phyloP scores from a whole-genome alignment of 73 alveolate genomes.

The Symbiodinium natans region DNA sequence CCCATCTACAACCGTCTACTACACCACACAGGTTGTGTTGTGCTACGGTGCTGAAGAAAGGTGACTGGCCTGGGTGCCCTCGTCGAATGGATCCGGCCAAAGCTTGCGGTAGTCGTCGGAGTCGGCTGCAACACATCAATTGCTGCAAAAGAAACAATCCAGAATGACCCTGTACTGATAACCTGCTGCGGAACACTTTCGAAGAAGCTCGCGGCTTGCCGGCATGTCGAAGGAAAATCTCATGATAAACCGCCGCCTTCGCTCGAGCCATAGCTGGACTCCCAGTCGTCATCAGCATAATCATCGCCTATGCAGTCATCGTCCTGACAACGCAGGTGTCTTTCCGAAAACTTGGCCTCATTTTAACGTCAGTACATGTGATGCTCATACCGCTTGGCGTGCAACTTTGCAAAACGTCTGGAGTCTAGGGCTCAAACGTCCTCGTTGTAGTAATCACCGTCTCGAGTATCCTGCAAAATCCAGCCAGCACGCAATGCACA shows the following conservation, averaged over 20 bases:
- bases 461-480: not conserved
- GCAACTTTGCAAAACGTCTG: no score
- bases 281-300: slow-evolving; percentile 12
- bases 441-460: not conserved
- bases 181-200: not conserved
- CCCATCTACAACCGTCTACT: no score
- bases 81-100: slow-evolving; percentile 28
- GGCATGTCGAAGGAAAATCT: not conserved
- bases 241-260: not conserved
- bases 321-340: not conserved
- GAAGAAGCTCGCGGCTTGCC: not conserved
- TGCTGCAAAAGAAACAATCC: not conserved
- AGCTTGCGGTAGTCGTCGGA: not conserved
- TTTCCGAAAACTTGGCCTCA: no score
- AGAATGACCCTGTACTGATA: no score
- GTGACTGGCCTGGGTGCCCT: slow-evolving; percentile 11
- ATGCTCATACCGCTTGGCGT: no score
- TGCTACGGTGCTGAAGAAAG: no score
- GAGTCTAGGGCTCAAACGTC: not conserved
- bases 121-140: not conserved
- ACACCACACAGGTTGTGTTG: no score
- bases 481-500: not conserved
- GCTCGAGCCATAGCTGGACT: slow-evolving; percentile 22
- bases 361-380: no score
- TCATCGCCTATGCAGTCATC: slow-evolving; percentile 16